Base-by-base conservation (phyloP, 208 protist genomes). In the Trichomonas vaginalis region DNA sequence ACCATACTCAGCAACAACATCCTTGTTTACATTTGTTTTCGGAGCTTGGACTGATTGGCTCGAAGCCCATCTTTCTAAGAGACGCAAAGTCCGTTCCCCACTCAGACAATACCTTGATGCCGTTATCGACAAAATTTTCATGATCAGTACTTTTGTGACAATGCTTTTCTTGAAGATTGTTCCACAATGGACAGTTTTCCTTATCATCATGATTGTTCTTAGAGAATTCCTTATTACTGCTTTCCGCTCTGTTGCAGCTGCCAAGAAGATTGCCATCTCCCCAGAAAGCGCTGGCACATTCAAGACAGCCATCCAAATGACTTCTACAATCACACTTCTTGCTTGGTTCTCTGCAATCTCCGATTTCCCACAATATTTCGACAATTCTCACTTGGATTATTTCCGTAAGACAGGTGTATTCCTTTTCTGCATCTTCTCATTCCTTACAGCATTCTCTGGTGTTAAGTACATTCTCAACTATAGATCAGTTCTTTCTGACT, bases 191-290 rank as follows among this genome's bases (percentile, higher is more conserved):
- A 15, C 40, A 46, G 0, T 90, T 35, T 90, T 90, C 23, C 32
- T 12, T 1, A 37, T 90, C 15, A 8, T 90, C 14, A 9, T 90
- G 8, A 90, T 90, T 9, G 35, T 90, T 1, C n/a, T 37, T 48
- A 35, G 82, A n/a, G 82, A 90, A 90, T 90, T 90, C n/a, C 35
- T 37, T 32, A 90, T 90, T n/a, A 90, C 82, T 23, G 82, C n/a
- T 3, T n/a, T 90, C 1, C 46, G 82, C 14, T n/a, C 82, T 10
- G 10, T 90, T 9, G 82, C 82, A 3, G 82, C 82, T 35, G 12
- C 37, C 17, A 46, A 48, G 32, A 48, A 46, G 0, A 32, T 90
- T n/a, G 82, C 48, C 32, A 90, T 90, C 48, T 17, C 82, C 32
- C 40, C 82, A n/a, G n/a, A 90, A 90, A 37, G 42, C 12, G 82